Conservation (phyloP, 1,284 basidiomycete genomes). For the Ceratobasidium sp. region DNA sequence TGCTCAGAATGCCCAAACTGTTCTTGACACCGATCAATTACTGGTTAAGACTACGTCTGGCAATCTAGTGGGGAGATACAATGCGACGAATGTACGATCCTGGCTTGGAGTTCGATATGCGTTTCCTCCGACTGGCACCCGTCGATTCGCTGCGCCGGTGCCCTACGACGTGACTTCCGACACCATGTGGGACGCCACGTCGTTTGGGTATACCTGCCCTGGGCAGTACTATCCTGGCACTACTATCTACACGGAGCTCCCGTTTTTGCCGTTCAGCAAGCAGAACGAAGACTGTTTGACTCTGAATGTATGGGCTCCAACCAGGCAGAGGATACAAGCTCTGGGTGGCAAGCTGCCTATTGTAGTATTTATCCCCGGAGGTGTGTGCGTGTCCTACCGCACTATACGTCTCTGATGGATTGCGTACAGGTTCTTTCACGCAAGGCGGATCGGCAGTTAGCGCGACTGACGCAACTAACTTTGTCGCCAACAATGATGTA, state of each 20-base stretch:
- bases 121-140: background rate
- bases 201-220: conserved; percentile 8
- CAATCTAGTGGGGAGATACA: background rate
- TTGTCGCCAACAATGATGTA: conserved; percentile 11
- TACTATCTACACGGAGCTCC: background rate
- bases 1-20: background rate
- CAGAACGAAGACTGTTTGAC: background rate
- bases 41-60: background rate
- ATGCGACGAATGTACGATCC: conserved; percentile 4
- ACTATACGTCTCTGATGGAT: background rate
- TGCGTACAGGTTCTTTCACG: conserved; percentile 2
- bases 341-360: conserved; percentile 1
- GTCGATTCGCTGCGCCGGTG: conserved; percentile 7
- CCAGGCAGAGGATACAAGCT: conserved; percentile 4
- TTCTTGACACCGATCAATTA: background rate
- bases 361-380: background rate
- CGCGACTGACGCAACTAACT: conserved; percentile 9
- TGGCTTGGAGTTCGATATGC: conserved; percentile 9
- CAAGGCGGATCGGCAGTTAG: conserved; percentile 23
- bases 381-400: background rate
- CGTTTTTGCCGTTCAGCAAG: conserved; percentile 3
- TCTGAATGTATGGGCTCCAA: conserved; percentile 5
- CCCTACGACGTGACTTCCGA: background rate
- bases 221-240: background rate
- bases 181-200: background rate